Conservation (phyloP, 2,329 filamentous ascomycete species). For the Aspergillus costaricaensis region DNA sequence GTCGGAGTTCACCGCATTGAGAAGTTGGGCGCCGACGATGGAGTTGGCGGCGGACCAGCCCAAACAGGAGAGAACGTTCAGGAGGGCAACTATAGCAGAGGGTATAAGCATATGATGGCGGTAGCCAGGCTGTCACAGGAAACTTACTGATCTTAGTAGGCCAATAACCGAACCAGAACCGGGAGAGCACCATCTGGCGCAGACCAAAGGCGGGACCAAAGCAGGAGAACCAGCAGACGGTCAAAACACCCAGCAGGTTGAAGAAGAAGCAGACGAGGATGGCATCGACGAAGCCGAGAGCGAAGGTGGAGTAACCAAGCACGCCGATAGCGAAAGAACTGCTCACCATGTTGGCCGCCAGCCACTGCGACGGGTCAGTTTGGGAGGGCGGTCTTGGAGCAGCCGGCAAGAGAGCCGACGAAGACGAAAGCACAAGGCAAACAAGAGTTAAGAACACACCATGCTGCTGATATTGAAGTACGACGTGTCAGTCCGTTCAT, state of each 20-base stretch:
- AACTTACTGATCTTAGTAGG: conserved; percentile 66
- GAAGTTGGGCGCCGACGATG: conserved; percentile 76
- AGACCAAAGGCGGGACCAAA: conserved; percentile 74
- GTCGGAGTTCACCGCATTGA: conserved; percentile 69
- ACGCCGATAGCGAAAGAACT: conserved; percentile 75
- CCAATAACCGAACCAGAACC: conserved; percentile 75
- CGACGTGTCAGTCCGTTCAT: conserved; percentile 67
- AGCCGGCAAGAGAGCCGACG: conserved; percentile 11
- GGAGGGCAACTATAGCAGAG: conserved; percentile 58
- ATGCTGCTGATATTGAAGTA: conserved; percentile 70
- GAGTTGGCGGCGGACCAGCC: conserved; percentile 78
- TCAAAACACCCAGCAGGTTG: conserved; percentile 70
- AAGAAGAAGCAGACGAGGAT: conserved; percentile 73
- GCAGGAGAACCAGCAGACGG: conserved; percentile 75
- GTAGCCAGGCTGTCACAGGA: too few species aligned
- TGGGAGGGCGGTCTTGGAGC: conserved; percentile 15
- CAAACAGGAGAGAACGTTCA: conserved; percentile 70
- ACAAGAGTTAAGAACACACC: conserved; percentile 51
- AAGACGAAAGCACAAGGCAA: conserved; percentile 11
- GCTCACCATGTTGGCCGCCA: conserved; percentile 76
- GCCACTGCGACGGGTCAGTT: conserved; percentile 58
- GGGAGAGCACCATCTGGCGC: conserved; percentile 77
- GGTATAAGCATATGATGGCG: neutral
- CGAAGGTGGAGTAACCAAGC: conserved; percentile 67
- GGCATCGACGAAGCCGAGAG: conserved; percentile 71